These are phyloP conservation scores for Cornus suecica DNA, from an alignment of 148 eudicot species.

Conservation along the genomic window DNA sequence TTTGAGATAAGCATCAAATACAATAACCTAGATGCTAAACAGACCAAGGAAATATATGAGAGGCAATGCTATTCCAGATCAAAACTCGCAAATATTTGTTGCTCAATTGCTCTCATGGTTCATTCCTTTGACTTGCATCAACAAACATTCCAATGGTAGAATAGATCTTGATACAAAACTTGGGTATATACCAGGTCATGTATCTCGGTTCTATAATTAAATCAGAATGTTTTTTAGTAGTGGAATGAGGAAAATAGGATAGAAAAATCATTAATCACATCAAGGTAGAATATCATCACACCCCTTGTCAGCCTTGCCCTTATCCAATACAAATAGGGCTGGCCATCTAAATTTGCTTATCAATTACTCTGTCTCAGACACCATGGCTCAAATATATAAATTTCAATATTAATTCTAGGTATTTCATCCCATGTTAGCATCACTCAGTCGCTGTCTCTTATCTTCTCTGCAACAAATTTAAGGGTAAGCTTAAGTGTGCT, in stretches of 20 bases:
- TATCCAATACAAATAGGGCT: too few species aligned
- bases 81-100: background rate
- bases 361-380: too few species aligned
- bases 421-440: too few species aligned
- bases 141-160: background rate
- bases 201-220: too few species aligned
- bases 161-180: background rate
- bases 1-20: too few species aligned
- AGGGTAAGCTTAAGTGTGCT: too few species aligned
- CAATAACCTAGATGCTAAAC: background rate
- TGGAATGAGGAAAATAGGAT: background rate
- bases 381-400: too few species aligned
- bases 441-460: too few species aligned
- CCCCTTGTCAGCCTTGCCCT: too few species aligned
- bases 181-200: background rate
- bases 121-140: background rate
- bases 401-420: too few species aligned
- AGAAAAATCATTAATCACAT: background rate
- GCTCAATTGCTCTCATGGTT: background rate
- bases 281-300: background rate
- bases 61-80: background rate
- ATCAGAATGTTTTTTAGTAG: background rate
- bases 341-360: too few species aligned
- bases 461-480: too few species aligned
- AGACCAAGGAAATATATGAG: background rate